A percentile compares a stretch with the other conserved stretches of the same genome.
These are phyloP conservation scores for Panus rudis DNA, from an alignment of 768 basidiomycete genomes.

Conservation along the genomic window DNA sequence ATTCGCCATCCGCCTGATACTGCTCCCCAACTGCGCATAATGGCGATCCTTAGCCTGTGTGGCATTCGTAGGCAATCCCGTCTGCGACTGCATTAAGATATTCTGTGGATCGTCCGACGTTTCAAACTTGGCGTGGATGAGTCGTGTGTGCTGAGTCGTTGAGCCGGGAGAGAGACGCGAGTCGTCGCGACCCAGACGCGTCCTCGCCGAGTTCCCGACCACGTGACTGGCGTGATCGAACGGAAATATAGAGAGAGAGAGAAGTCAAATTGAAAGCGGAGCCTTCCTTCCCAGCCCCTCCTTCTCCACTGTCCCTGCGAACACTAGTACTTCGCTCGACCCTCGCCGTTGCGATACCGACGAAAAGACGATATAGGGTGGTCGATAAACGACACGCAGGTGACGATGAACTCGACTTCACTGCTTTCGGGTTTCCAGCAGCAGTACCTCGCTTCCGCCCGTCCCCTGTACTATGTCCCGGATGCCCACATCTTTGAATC, in stretches of 20 bases:
- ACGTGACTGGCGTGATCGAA: no score
- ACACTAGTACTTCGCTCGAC: no score
- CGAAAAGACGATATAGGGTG: no score
- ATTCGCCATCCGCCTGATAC: slow-evolving; percentile 58
- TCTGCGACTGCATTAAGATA: slow-evolving; percentile 20
- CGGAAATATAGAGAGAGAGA: no score
- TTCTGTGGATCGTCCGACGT: neutral
- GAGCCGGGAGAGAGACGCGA: slow-evolving; percentile 1
- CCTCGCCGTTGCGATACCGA: no score
- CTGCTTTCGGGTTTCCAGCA: slow-evolving; percentile 15
- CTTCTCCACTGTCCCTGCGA: no score
- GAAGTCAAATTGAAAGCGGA: no score
- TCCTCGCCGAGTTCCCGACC: neutral
- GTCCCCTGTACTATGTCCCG: slow-evolving; percentile 21
- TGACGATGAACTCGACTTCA: slow-evolving; percentile 17
- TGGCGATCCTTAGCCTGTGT: slow-evolving; percentile 77
- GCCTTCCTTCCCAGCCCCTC: no score
- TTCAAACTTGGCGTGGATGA: neutral
- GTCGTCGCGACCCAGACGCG: slow-evolving; percentile 4
- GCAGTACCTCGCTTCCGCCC: slow-evolving; percentile 14
- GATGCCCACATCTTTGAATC: slow-evolving; percentile 10
- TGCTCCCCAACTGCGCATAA: slow-evolving; percentile 68
- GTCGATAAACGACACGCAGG: no score
- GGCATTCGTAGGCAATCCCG: slow-evolving; percentile 41
- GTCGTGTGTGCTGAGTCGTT: neutral